Conservation (phyloP, 2,329 filamentous ascomycete genomes). For the Fusarium tuaranense region DNA sequence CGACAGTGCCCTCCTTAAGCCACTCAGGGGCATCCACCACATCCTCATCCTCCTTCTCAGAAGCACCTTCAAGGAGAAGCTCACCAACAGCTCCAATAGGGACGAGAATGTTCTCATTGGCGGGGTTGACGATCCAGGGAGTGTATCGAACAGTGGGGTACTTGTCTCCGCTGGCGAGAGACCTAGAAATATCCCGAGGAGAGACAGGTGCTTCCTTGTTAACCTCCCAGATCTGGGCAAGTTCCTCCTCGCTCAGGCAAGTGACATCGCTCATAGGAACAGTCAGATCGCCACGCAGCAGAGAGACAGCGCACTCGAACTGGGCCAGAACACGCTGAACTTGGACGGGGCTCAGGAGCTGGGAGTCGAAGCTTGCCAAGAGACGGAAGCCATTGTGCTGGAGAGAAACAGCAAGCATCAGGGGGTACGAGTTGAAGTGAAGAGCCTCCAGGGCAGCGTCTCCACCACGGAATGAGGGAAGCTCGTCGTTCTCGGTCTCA, state of each 20-base stretch:
- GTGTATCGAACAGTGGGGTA: conserved; percentile 36
- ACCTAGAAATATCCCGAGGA: conserved; percentile 21
- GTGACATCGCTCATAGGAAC: conserved; percentile 51
- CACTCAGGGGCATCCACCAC: conserved; percentile 33
- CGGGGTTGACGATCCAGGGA: conserved; percentile 47
- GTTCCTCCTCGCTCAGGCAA: conserved; percentile 51
- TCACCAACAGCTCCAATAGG: conserved; percentile 51
- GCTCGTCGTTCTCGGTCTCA: conserved; percentile 33
- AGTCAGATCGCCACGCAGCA: conserved; percentile 56
- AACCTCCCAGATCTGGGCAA: conserved; percentile 49
- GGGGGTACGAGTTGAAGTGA: conserved; percentile 67
- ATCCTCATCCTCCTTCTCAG: conserved; percentile 1
- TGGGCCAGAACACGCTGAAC: conserved; percentile 65
- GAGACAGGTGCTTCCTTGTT: conserved; percentile 39
- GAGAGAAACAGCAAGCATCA: conserved; percentile 73
- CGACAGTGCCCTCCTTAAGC: conserved; percentile 30
- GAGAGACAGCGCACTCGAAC: conserved; percentile 61
- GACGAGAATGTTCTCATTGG: conserved; percentile 40
- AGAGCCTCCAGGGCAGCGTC: conserved; percentile 70
- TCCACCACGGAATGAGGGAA: conserved; percentile 60
- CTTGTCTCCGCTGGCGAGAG: conserved; percentile 34
- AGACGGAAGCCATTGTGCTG: conserved; percentile 65
- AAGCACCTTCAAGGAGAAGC: conserved; percentile 51
- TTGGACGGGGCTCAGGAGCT: conserved; percentile 61
- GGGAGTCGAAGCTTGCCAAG: conserved; percentile 72